These are phyloP conservation scores for Debaryomyces sp. DNA, from an alignment of 1,139 yeast species.

Conservation along the genomic window DNA sequence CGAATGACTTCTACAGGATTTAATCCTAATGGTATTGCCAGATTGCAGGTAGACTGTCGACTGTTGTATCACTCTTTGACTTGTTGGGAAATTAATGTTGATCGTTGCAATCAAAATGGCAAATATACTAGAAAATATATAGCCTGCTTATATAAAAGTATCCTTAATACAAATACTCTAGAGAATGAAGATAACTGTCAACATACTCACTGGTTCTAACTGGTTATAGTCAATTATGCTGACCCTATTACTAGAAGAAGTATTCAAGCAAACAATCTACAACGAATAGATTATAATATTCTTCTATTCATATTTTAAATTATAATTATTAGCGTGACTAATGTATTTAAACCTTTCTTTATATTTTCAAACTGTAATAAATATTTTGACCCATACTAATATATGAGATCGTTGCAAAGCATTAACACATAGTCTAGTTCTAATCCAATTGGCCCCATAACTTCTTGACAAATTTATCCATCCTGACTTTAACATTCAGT, in stretches of 20 bases:
- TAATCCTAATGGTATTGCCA: too few relatives aligned
- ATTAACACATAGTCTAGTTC: neutral
- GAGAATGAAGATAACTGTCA: neutral
- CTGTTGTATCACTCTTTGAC: too few relatives aligned
- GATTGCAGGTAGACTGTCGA: too few relatives aligned
- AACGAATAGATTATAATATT: too few relatives aligned
- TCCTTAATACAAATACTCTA: neutral
- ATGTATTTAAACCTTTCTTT: neutral
- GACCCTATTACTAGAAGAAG: neutral
- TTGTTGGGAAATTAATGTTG: too few relatives aligned
- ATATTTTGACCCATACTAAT: neutral
- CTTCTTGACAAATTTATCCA: constrained; percentile 82
- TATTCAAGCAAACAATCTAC: neutral
- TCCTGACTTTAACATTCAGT: constrained; percentile 67
- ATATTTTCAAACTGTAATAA: neutral
- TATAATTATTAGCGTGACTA: neutral
- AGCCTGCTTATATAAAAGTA: neutral
- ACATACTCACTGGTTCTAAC: neutral
- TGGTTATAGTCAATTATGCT: neutral
- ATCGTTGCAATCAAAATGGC: neutral
- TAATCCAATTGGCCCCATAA: constrained; percentile 62
- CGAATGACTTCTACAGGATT: too few relatives aligned
- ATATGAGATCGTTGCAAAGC: neutral
- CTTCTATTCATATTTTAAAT: constrained; percentile 1
- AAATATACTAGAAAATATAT: neutral